Evolutionary conservation across 371 early-diverging fungal genomes (phyloP), one percentile per base, ranked within the genome.

Genomic region (Mortierella sp.): DNA sequence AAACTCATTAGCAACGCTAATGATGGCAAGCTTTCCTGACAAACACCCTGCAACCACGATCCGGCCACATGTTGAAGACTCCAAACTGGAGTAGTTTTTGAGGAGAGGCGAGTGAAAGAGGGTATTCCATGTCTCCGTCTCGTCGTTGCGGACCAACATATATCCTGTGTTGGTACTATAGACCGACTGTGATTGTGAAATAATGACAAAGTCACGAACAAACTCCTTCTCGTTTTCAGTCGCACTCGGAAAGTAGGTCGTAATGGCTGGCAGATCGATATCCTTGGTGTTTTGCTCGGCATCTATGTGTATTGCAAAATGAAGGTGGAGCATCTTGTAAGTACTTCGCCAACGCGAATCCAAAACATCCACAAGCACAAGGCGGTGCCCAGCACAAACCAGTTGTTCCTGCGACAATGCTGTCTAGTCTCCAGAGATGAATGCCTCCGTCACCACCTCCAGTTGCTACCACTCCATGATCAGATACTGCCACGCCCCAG

Each of bases 361-460:
- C 21, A 34, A 40, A 37, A 67, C 67, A 5, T 67, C 24, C 8
- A 37, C 3, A 37, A 10, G 9, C 21, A 24, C 16, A 67, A 40
- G 8, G n/a, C 5, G 5, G 34, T 16, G 37, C 8, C 61, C 37
- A 40, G 11, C 26, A 37, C 76, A 53, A 85, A 92, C 94, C 94
- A 57, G 93, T 90, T 44, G 91, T 90, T 59, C 92, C 93, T 50
- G 90, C 78, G 50, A 88, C 89, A 28, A 94, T 89, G 0, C 90
- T 88, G 6, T 78, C 79, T 34, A 96, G 77, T 3, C 92, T 88
- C 96, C 96, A 96, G 1, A 95, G 80, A 6, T 94, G 92, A 57
- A 97, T 89, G 4, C 95, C 96, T 0, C 95, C 92, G 79, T 97
- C 96, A 48, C 94, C 94, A 3, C 96, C 96, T 13, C 96, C 97